Base-by-base conservation (phyloP, 805 yeast genomes). In the Saccharomyces jurei region DNA sequence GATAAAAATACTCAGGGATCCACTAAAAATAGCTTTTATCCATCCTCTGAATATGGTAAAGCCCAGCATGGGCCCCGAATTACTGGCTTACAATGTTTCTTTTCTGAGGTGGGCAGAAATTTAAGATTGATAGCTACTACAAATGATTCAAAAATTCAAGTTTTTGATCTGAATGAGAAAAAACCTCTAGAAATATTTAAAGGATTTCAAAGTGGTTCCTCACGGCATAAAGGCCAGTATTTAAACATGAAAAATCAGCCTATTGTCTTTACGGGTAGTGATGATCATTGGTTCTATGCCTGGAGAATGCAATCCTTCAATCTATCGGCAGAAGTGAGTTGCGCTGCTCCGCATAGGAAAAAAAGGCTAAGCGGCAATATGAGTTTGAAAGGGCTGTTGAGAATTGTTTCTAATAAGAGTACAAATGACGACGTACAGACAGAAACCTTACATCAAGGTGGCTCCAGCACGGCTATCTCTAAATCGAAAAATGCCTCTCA, bases 231-330 rank as follows among this genome's bases (percentile, higher is more conserved):
- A 11, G 96, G 96, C 0, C 68, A 63, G 29, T 48, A 62, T 27
- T 46, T 56, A 1, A 48, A 50, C 9, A 21, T 52, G 41, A 48
- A 52, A 11, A 54, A 58, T 21, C 55, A 59, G 25, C 59, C 63
- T 1, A 81, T 80, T 63, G 77, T 90, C 5, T 77, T 90, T 8
- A 77, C 87, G 6, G 96, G 96, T 0, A 86, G 95, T 11, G 97
- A 91, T 66, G 94, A 91, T 70, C 89, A 87, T 60, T 83, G 90
- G 83, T 81, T 87, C 13, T 91, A 90, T 64, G 72, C 88, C 11
- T 92, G 98, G 98, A 77, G 79, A 53, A 68, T 78, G 25, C 71
- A 68, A 47, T 65, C 65, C 4, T 65, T 55, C 21, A 61, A 61
- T 25, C 22, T 36, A 8, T 36, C 44, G 17, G 44, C 44, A 36